Base-by-base conservation (phyloP, 2,329 filamentous ascomycete genomes). In the Ophiostoma sp. region DNA sequence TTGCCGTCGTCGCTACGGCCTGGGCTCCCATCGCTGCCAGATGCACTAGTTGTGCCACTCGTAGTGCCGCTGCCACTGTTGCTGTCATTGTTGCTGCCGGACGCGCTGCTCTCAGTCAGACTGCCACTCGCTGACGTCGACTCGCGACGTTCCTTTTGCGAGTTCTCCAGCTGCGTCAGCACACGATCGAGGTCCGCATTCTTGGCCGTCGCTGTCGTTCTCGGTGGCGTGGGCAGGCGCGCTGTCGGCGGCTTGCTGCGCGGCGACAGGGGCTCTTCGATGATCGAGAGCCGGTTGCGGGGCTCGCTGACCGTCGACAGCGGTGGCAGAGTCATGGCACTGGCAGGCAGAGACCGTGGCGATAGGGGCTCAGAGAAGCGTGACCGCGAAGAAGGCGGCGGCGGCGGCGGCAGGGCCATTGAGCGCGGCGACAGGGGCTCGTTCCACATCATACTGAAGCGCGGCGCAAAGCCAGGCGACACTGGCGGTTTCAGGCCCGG, bases 141-240 rank as follows among this genome's bases (percentile, higher is more conserved):
- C 40, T 64, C 62, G 9, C 62, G 62, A 41, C 40, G 62, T 41
- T 42, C 41, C 9, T 44, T 62, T 9, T 41, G 60, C 40, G n/a
- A 16, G 11, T 41, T 71, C 63, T 75, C 72, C 49, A 75, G 69
- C 67, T 72, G 73, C 49, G 73, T 41, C 36, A 72, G 55, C 16
- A 74, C 73, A 36, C 72, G 70, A 60, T 73, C 73, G 40, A 69
- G 71, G 40, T 67, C 68, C 8, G 67, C 52, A 4, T 67, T 66
- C 42, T 64, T 65, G 12, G 27, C 27, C 1, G 67, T 66, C 16
- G 63, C 18, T 1, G n/a, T 68, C 12, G 52, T 60, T 4, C 60
- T 38, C 14, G 45, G 64, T 8, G 55, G 55, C 16, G 55, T 60
- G 9, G 55, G 27, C 8, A 60, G 55, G 27, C 27, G 27, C 14